Evolutionary conservation across 2,329 filamentous ascomycete species (phyloP).

Genomic region (Fusarium liriodendri): DNA sequence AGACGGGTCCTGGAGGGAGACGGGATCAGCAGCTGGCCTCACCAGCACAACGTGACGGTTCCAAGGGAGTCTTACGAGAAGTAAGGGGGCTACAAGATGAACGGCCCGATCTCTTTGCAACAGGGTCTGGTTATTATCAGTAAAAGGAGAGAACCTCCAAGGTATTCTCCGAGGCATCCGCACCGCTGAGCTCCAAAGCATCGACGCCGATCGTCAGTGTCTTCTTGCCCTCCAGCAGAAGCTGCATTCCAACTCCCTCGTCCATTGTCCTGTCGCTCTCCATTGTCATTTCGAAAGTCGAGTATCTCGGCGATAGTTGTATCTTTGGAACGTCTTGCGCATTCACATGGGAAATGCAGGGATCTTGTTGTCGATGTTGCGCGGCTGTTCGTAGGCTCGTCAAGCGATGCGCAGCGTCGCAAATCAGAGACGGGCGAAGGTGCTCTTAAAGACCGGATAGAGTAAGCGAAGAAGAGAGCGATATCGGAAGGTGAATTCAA

Average conservation of each 20-base stretch:
- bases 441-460: conserved; percentile 2
- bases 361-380: conserved; percentile 7
- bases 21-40: conserved; percentile 10
- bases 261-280: conserved; percentile 34
- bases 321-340: not conserved
- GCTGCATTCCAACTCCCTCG: conserved; percentile 40
- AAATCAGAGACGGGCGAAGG: not conserved
- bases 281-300: conserved; percentile 7
- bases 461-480: not conserved
- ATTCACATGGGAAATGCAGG: conserved; percentile 6
- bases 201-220: conserved; percentile 47
- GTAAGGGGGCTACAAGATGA: conserved; percentile 37
- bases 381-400: not conserved
- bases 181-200: conserved; percentile 51
- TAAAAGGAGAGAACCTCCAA: conserved; percentile 1
- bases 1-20: conserved; percentile 35
- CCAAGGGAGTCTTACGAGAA: conserved; percentile 23
- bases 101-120: conserved; percentile 33
- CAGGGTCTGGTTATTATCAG: conserved; percentile 38
- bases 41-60: not conserved
- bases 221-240: conserved; percentile 47
- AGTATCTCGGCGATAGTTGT: not conserved
- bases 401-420: not conserved
- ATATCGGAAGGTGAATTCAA: not conserved
- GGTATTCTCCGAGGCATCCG: conserved; percentile 29